Base-by-base conservation (phyloP, 2,329 filamentous ascomycete species). In the Hypoxylon sp. region DNA sequence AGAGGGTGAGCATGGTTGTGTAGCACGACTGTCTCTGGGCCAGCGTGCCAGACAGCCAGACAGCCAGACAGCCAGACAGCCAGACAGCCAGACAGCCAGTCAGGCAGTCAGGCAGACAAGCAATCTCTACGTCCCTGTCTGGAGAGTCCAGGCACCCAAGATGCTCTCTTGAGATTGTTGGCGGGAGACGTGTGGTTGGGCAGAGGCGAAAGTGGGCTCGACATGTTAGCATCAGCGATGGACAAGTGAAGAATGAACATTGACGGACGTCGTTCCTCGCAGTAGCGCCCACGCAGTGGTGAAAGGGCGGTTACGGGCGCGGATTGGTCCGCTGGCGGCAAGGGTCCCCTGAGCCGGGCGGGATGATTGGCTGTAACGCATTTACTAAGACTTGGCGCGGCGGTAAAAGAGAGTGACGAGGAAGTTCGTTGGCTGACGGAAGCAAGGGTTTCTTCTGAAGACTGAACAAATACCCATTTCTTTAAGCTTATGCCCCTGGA, bases 311-410 rank as follows among this genome's bases (percentile, higher is more conserved):
- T 69, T 70, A 67, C 58, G 67, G 61, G 52, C 65, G 58, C 53
- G 62, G 66, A 79, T 79, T 79, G 76, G 77, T 52, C 63, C 62
- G 46, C 47, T 15, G 26, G 41, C 52, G 52, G 58, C 63, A 68
- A 69, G 61, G 71, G 70, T 66, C 54, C 38, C 45, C 49, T 37
- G 47, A 63, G 62, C 55, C 45, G 54, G 45, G 61, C n/a, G 43
- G 67, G 49, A 48, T 70, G 59, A 72, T 73, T 72, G 71, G 71
- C 46, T 60, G 48, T 64, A 58, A 64, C 43, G 48, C 55, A 61
- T 60, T 65, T 65, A 62, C 69, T 68, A 62, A 63, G 60, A 60
- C 59, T 70, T 53, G 68, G 68, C 66, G 64, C 66, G 71, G 71
- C 71, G 71, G 71, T 60, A 71, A 73, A 70, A 69, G 50, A 57